Evolutionary conservation across 208 protist species (phyloP).

Genomic region (Leishmania aethiopica): DNA sequence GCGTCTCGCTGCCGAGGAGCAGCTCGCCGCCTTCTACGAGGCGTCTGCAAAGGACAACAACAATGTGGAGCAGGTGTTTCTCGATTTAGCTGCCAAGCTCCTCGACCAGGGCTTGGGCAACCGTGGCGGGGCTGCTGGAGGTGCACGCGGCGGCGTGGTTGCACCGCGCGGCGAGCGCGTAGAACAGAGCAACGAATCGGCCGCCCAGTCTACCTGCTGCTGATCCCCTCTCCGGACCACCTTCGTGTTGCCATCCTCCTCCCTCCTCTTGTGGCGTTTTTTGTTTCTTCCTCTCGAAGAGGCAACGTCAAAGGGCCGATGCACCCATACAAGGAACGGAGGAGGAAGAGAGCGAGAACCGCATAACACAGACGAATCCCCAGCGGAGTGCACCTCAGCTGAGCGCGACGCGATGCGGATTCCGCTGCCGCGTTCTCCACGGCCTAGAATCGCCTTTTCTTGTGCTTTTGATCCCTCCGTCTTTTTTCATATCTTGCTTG

Average conservation of each 20-base stretch:
- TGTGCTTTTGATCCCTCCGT: conserved; percentile 8
- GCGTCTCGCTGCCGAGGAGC: conserved; percentile 71
- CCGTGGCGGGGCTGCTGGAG: conserved; percentile 16
- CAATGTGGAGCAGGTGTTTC: conserved; percentile 87
- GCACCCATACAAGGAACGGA: not conserved
- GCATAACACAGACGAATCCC: not conserved
- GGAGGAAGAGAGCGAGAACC: not conserved
- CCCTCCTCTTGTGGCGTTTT: not conserved
- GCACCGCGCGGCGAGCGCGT: conserved; percentile 34
- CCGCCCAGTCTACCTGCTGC: conserved; percentile 30
- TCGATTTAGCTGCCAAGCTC: conserved; percentile 91
- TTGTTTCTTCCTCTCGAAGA: not conserved
- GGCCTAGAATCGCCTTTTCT: not conserved
- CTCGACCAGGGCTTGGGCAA: conserved; percentile 87
- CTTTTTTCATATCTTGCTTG: conserved; percentile 10
- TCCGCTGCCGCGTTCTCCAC: not conserved
- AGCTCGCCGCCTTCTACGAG: conserved; percentile 82
- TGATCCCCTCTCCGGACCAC: conserved; percentile 19
- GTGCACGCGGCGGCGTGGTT: conserved; percentile 23
- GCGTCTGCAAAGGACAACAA: conserved; percentile 87
- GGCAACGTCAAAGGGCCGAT: not conserved
- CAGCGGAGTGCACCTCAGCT: not conserved
- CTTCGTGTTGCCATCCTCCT: not conserved
- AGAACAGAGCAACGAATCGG: conserved; percentile 23
- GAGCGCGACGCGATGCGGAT: not conserved